Evolutionary conservation across 208 protist genomes (phyloP).

Genomic region (Acanthamoeba healyi): DNA sequence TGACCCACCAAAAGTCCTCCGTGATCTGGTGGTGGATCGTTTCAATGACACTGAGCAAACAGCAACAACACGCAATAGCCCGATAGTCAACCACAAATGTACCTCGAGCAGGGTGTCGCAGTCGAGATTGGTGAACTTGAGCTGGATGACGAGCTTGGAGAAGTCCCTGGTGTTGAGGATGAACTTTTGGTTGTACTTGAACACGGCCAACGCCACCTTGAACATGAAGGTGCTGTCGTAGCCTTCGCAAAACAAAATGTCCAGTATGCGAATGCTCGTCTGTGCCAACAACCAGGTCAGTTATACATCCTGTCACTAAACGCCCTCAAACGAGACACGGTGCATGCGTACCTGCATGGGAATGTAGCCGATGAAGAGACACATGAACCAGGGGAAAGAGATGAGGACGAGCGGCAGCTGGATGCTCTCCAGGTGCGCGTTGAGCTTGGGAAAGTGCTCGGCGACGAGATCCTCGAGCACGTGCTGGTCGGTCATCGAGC

Average conservation of each 20-base stretch:
- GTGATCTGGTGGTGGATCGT: not conserved
- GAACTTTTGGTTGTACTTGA: constrained; percentile 58
- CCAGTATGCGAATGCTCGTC: constrained; percentile 58
- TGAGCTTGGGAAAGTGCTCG: constrained; percentile 58
- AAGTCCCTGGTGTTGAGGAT: constrained; percentile 68
- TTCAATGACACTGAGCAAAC: too few species aligned
- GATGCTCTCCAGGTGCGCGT: not conserved
- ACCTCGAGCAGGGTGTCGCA: constrained; percentile 72
- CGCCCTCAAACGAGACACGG: not conserved
- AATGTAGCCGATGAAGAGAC: constrained; percentile 69
- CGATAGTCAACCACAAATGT: not conserved
- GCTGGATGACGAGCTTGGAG: constrained; percentile 61
- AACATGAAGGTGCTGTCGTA: constrained; percentile 66
- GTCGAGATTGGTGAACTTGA: constrained; percentile 68
- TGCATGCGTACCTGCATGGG: constrained; percentile 23
- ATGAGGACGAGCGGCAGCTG: constrained; percentile 34
- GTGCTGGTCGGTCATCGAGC: constrained; percentile 61
- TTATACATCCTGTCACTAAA: not conserved
- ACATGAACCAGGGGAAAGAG: constrained; percentile 73
- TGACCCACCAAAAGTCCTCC: constrained; percentile 65
- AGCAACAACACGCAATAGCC: not conserved
- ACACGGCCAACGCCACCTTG: constrained; percentile 55
- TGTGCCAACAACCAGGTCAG: too few species aligned
- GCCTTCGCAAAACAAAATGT: constrained; percentile 66
- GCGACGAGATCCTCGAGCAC: constrained; percentile 65